Percentiles rank a stretch among this genome's conserved stretches.
Evolutionary conservation across 371 early-diverging fungal species (phyloP).

Genomic region (Mortierella sp.): DNA sequence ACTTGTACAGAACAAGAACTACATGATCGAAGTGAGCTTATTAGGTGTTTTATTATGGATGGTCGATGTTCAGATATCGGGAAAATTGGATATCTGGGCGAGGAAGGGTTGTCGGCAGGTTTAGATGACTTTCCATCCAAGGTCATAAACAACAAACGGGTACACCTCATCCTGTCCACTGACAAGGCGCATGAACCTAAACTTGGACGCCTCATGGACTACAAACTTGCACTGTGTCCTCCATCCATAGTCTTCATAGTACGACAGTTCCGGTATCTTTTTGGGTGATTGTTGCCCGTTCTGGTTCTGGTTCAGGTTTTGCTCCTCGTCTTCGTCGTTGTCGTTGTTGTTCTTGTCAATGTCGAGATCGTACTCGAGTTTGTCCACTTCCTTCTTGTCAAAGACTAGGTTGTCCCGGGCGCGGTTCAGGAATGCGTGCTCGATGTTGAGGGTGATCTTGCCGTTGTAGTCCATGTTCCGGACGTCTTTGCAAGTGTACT

Average conservation of each 20-base stretch:
- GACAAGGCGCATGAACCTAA: conserved; percentile 52
- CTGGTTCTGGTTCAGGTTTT: not conserved
- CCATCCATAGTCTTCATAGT: conserved; percentile 56
- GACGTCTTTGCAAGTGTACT: conserved; percentile 36
- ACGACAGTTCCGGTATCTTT: conserved; percentile 15
- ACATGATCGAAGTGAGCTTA: not conserved
- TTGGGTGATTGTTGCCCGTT: not conserved
- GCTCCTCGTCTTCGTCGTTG: not conserved
- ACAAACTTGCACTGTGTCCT: conserved; percentile 55
- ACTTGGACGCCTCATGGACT: conserved; percentile 38
- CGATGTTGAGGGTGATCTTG: conserved; percentile 17
- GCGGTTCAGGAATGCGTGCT: conserved; percentile 42
- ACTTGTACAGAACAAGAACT: not conserved
- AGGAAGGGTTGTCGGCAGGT: too few species aligned
- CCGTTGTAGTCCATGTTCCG: conserved; percentile 44
- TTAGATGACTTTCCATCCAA: conserved; percentile 55
- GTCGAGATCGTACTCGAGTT: conserved; percentile 19
- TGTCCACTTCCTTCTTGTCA: conserved; percentile 28
- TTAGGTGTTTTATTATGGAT: not conserved
- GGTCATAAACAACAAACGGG: conserved; percentile 53
- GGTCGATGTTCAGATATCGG: not conserved
- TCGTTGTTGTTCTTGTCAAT: not conserved
- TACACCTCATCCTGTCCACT: conserved; percentile 49
- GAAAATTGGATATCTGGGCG: too few species aligned
- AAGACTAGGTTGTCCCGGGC: conserved; percentile 31